Conservation (phyloP, 495 filamentous ascomycete species). For the Annulohypoxylon nitens region DNA sequence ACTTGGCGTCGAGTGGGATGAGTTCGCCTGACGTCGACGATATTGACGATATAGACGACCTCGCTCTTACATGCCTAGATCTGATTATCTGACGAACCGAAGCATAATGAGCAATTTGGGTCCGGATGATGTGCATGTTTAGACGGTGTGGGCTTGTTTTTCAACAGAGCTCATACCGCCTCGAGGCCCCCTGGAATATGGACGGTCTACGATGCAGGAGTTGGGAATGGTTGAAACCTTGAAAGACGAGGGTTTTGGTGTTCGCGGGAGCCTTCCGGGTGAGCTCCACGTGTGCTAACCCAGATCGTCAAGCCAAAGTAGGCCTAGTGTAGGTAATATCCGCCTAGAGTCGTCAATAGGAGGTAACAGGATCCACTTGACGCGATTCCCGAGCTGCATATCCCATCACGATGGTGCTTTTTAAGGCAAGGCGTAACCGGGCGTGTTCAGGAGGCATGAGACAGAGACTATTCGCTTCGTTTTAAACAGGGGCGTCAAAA, state of each 20-base stretch:
- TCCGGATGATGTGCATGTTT: slow-evolving; percentile 20
- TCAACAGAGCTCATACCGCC: slow-evolving; percentile 18
- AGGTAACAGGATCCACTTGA: slow-evolving; percentile 33
- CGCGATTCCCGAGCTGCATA: slow-evolving; percentile 28
- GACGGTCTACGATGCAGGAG: slow-evolving; percentile 24
- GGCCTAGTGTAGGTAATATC: slow-evolving; percentile 44
- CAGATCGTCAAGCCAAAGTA: slow-evolving; percentile 41
- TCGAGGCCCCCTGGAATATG: slow-evolving; percentile 21
- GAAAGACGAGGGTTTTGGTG: slow-evolving; percentile 42
- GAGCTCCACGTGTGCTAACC: slow-evolving; percentile 47
- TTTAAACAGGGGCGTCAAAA: slow-evolving; percentile 25
- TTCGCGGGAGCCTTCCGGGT: slow-evolving; percentile 46
- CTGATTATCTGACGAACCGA: slow-evolving; percentile 21
- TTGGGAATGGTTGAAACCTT: slow-evolving; percentile 35
- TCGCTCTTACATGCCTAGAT: slow-evolving; percentile 15
- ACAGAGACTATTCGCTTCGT: slow-evolving; percentile 16
- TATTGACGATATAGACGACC: slow-evolving; percentile 10
- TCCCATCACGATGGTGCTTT: slow-evolving; percentile 39
- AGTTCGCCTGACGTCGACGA: slow-evolving; percentile 26
- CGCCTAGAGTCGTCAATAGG: slow-evolving; percentile 31
- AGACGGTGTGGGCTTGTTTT: slow-evolving; percentile 2
- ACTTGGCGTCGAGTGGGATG: slow-evolving; percentile 1
- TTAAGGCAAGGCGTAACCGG: slow-evolving; percentile 16
- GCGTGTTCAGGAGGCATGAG: slow-evolving; percentile 30
- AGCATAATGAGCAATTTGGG: slow-evolving; percentile 15